phyloP scores from a whole-genome alignment of 495 filamentous ascomycete species.

The Cercophora newfieldiana region DNA sequence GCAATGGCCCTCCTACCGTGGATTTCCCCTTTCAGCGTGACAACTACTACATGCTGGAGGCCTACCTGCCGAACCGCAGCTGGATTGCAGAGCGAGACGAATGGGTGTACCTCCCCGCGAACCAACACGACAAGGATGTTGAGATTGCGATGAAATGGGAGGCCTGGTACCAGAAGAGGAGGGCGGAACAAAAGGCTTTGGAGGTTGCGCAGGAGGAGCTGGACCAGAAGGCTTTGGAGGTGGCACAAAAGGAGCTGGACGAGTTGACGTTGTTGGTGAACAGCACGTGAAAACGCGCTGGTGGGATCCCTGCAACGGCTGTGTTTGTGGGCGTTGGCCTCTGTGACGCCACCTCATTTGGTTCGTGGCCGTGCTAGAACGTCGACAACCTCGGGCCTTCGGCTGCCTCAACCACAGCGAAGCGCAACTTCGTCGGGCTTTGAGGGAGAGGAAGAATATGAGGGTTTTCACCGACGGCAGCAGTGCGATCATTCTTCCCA shows the following conservation, averaged over 20 bases:
- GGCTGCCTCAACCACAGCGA: neutral
- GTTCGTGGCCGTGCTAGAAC: neutral
- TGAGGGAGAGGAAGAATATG: no score
- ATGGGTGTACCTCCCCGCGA: constrained; percentile 48
- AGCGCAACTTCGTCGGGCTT: no score
- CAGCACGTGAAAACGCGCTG: neutral
- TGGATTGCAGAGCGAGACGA: constrained; percentile 39
- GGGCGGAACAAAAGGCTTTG: neutral
- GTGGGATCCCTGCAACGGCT: neutral
- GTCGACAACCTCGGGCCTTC: neutral
- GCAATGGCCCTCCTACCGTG: constrained; percentile 46
- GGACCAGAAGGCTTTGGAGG: neutral
- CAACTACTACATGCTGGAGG: constrained; percentile 56
- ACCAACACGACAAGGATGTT: constrained; percentile 46
- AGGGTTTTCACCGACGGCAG: no score
- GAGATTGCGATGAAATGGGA: neutral
- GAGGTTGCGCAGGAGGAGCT: neutral
- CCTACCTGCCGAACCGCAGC: constrained; percentile 48
- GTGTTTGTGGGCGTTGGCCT: neutral
- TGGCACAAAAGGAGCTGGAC: neutral
- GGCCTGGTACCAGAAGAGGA: neutral
- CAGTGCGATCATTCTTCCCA: no score
- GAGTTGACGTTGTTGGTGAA: neutral
- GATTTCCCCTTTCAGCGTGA: constrained; percentile 55
- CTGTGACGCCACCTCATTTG: neutral